Conservation (phyloP, 768 basidiomycete genomes). For the Podaxis carcinomalis region DNA sequence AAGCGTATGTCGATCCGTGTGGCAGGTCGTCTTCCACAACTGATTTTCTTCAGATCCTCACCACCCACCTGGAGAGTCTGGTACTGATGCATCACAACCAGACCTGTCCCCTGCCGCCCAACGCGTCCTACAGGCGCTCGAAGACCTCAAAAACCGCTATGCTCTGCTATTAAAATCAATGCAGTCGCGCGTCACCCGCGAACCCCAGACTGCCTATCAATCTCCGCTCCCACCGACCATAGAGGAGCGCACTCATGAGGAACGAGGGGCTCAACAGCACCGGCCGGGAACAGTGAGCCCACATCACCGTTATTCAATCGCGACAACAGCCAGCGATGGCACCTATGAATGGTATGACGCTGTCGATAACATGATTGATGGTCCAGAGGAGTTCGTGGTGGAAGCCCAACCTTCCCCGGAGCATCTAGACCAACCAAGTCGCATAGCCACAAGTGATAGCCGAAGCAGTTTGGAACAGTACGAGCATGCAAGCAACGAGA, state of each 20-base stretch:
- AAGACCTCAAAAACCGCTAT: constrained; percentile 12
- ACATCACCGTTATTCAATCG: constrained; percentile 40
- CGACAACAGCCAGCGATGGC: constrained; percentile 47
- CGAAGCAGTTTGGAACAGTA: constrained; percentile 32
- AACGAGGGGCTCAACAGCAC: constrained; percentile 15
- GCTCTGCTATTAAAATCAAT: constrained; percentile 5
- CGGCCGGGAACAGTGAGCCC: constrained; percentile 10
- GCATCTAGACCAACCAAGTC: constrained; percentile 33
- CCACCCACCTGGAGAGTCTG: constrained; percentile 8
- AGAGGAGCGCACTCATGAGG: constrained; percentile 2
- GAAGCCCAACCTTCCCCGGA: constrained; percentile 39
- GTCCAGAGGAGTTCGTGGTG: constrained; percentile 68
- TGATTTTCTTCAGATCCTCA: constrained; percentile 14
- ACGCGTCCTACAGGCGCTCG: constrained; percentile 4
- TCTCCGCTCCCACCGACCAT: constrained; percentile 14
- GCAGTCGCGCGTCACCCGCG: neutral
- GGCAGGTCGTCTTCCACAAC: neutral
- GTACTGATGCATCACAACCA: neutral
- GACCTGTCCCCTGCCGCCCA: neutral
- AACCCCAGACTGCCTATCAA: constrained; percentile 1
- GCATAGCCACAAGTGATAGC: constrained; percentile 35
- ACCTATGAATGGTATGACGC: constrained; percentile 78
- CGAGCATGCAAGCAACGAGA: constrained; percentile 50
- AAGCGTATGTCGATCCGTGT: constrained; percentile 35
- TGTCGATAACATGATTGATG: constrained; percentile 60